phyloP scores from a whole-genome alignment of 768 basidiomycete genomes.

The Collybiopsis confluens region DNA sequence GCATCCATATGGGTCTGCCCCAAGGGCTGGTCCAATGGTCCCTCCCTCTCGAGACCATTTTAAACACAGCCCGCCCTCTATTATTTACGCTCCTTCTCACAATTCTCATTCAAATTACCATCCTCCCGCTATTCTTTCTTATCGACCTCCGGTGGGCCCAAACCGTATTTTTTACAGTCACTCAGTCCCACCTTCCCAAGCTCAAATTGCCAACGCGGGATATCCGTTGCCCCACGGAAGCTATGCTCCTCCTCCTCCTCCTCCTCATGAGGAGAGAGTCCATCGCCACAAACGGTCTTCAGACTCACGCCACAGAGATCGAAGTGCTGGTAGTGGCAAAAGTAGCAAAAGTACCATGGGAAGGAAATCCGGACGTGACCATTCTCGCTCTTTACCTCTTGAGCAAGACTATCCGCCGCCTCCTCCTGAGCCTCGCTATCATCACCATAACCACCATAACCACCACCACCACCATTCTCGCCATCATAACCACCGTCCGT shows the following conservation, averaged over 20 bases:
- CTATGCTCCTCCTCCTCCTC: slow-evolving; percentile 25
- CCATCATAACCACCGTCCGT: slow-evolving; percentile 9
- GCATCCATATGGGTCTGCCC: slow-evolving; percentile 21
- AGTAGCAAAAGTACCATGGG: slow-evolving; percentile 11
- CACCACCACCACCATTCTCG: neutral
- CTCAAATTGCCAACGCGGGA: slow-evolving; percentile 32
- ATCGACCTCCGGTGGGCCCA: slow-evolving; percentile 47
- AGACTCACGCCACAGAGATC: slow-evolving; percentile 32
- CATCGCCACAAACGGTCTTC: slow-evolving; percentile 21
- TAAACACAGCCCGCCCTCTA: slow-evolving; percentile 46
- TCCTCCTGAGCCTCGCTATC: slow-evolving; percentile 8
- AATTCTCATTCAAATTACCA: slow-evolving; percentile 49
- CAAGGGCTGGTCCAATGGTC: slow-evolving; percentile 27
- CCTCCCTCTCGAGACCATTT: slow-evolving; percentile 24
- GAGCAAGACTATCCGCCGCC: slow-evolving; percentile 12
- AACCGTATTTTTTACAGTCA: slow-evolving; percentile 68
- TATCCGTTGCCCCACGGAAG: slow-evolving; percentile 37
- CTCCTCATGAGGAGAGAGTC: neutral
- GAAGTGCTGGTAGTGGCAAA: slow-evolving; percentile 18
- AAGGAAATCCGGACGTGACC: slow-evolving; percentile 22
- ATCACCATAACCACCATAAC: neutral
- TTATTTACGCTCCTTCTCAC: slow-evolving; percentile 56
- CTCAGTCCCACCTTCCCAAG: slow-evolving; percentile 42
- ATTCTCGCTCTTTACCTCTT: slow-evolving; percentile 20
- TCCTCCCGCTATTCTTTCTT: slow-evolving; percentile 56